Base-by-base conservation (phyloP, 2,329 filamentous ascomycete genomes). In the Alternaria infectoria region DNA sequence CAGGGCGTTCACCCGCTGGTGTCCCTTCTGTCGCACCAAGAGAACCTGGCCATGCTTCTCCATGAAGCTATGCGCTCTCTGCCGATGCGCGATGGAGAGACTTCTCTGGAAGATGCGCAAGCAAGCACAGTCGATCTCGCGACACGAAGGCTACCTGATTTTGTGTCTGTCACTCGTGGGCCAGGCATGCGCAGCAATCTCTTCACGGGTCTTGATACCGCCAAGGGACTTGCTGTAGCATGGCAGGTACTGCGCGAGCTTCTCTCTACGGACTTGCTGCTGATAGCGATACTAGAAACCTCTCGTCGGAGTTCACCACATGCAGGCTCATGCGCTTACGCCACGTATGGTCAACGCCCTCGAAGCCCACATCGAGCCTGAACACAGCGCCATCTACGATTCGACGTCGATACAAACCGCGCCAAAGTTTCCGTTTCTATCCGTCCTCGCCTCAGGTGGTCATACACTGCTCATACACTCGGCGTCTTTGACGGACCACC, bases 271-370 rank as follows among this genome's bases (percentile, higher is more conserved):
- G 19, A 44, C 15, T 43, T 26, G 15, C 11, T 11, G 50, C 67
- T 62, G 49, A 66, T 45, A 28, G 5, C n/a, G 44, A 15, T 50
- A 17, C 21, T 46, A 78, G 75, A 86, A 93, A 40, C 94, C 95
- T 4, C 83, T 98, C 30, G 79, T 98, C 1, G 96, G 89, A 1
- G 92, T 97, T 1, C 92, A 99, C 79, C 96, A 99, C 80, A 98
- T 99, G 96, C 94, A 97, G 78, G 96, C 94, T 11, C 96, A 99
- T 80, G 91, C 96, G 17, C 82, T 99, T 66, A 98, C 96, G 17
- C 92, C 95, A 15, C 86, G 93, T 10, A 86, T 99, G 45, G 89
- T 90, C 5, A 81, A 84, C 30, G 91, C 91, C 6, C 80, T 95
- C 63, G 76, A 83, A 56, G 56, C 67, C 4, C 46, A 57, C 44